Conservation (phyloP, 306 rosid genomes). For the Malus fusca region DNA sequence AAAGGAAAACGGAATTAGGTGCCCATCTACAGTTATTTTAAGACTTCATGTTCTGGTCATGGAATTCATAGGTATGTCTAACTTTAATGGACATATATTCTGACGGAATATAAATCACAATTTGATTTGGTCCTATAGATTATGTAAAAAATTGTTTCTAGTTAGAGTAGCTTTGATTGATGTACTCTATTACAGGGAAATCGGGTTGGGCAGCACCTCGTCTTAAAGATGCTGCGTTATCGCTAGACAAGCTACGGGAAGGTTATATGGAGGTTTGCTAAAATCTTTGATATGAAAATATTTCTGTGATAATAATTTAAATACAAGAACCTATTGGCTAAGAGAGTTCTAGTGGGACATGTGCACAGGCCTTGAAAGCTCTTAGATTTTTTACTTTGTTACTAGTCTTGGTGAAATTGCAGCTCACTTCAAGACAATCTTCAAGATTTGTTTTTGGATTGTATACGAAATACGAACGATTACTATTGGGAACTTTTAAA, state of each 20-base stretch:
- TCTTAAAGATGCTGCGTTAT: constrained; percentile 81
- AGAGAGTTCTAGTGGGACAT: neutral
- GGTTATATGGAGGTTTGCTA: constrained; percentile 74
- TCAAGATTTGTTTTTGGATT: neutral
- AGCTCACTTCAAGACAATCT: too few species aligned
- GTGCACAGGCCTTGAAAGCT: neutral
- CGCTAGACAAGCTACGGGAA: constrained; percentile 77
- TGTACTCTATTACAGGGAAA: constrained; percentile 48
- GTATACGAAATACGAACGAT: neutral
- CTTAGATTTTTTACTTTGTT: too few species aligned
- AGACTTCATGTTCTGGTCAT: constrained; percentile 75
- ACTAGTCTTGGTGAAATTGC: too few species aligned
- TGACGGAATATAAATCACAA: neutral
- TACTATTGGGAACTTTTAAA: neutral
- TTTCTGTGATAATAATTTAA: neutral
- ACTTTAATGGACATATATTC: constrained; percentile 1
- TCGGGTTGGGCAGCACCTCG: constrained; percentile 94
- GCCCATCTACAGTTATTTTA: constrained; percentile 57
- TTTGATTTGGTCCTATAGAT: neutral
- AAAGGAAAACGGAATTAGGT: constrained; percentile 74
- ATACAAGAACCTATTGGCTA: neutral
- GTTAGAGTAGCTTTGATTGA: constrained; percentile 10
- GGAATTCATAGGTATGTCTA: constrained; percentile 78
- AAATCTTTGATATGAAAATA: neutral
- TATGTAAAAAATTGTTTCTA: neutral